A percentile compares a stretch with the other conserved stretches of the same genome.
These are phyloP conservation scores for Euphorbia peplus DNA, from an alignment of 345 rosid species.

Conservation along the genomic window DNA sequence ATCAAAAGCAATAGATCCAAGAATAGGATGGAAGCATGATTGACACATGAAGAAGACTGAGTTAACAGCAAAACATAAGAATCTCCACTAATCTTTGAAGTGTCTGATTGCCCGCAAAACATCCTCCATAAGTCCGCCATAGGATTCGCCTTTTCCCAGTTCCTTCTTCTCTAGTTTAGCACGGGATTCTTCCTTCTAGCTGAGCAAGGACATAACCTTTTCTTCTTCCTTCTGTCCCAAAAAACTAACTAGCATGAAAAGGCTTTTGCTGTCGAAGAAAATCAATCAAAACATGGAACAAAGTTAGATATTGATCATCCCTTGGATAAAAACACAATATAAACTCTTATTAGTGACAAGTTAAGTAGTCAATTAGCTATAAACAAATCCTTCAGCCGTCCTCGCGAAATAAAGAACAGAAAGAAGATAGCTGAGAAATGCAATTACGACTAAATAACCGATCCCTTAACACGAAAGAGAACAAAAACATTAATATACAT, in stretches of 20 bases:
- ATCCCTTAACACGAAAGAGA: not conserved
- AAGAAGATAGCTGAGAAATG: not conserved
- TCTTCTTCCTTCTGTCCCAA: not conserved
- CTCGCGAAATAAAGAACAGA: not conserved
- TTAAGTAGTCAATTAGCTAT: too few species aligned
- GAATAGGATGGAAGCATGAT: conserved; percentile 46
- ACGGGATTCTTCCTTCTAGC: too few species aligned
- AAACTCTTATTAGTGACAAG: too few species aligned
- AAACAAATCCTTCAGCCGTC: not conserved
- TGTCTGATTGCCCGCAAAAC: conserved; percentile 55
- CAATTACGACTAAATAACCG: not conserved
- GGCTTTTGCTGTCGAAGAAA: not conserved
- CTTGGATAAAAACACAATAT: not conserved
- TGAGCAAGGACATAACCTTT: not conserved
- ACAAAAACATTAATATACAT: not conserved
- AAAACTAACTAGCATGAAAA: conserved; percentile 9
- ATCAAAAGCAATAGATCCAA: conserved; percentile 47
- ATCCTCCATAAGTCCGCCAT: conserved; percentile 45
- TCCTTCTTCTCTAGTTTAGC: too few species aligned
- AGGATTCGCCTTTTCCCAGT: conserved; percentile 13
- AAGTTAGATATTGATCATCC: not conserved
- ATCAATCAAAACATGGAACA: not conserved
- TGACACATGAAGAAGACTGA: conserved; percentile 48
- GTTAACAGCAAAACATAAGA: conserved; percentile 21
- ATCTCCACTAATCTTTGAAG: conserved; percentile 17